These are phyloP conservation scores for Aureobasidium pullulans DNA, from an alignment of 2,329 filamentous ascomycete genomes.

Conservation along the genomic window DNA sequence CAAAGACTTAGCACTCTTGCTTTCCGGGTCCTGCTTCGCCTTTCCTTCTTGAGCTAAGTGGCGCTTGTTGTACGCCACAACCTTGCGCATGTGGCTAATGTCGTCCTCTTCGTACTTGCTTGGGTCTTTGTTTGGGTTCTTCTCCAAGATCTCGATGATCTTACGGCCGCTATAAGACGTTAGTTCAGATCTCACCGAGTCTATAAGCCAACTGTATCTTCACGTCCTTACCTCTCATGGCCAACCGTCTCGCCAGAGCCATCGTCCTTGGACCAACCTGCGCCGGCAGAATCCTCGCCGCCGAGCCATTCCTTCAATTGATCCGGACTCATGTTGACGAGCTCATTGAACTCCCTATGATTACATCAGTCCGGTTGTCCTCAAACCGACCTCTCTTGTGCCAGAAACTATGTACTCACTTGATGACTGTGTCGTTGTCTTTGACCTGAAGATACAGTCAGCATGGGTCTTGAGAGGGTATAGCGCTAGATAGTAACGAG, in stretches of 20 bases:
- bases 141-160: constrained; percentile 56
- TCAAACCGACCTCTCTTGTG: background rate
- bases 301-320: constrained; percentile 58
- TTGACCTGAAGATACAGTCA: constrained; percentile 31
- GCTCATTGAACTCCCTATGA: constrained; percentile 53
- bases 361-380: background rate
- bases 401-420: constrained; percentile 26
- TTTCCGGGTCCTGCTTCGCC: constrained; percentile 49
- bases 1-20: constrained; percentile 50
- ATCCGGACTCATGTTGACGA: constrained; percentile 58
- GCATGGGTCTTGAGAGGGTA: background rate
- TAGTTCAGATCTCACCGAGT: background rate
- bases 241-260: constrained; percentile 55
- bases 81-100: constrained; percentile 45
- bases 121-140: constrained; percentile 52
- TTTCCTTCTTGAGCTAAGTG: constrained; percentile 59
- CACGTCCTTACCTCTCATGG: constrained; percentile 44
- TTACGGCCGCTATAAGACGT: constrained; percentile 46
- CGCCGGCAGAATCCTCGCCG: constrained; percentile 48
- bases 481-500: background rate
- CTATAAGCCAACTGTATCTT: too few species aligned
- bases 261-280: constrained; percentile 55
- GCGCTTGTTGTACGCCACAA: constrained; percentile 58
- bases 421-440: constrained; percentile 43
- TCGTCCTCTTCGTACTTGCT: constrained; percentile 51